Evolutionary conservation across 768 basidiomycete genomes (phyloP).

Genomic region (Cyclocybe cylindracea): DNA sequence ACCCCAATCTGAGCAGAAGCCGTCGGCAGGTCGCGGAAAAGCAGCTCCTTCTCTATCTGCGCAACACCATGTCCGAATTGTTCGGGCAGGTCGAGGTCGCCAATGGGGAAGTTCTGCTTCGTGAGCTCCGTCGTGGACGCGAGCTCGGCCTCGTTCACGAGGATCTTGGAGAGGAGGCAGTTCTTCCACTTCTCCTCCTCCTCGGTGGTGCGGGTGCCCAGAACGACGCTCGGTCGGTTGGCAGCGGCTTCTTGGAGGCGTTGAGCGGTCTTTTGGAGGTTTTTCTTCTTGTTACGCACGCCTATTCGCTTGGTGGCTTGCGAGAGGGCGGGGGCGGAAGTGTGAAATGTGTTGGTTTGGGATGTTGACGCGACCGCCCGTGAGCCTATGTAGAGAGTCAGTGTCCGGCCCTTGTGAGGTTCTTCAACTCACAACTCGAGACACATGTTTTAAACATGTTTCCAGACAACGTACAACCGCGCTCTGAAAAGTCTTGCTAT

Average conservation of each 20-base stretch:
- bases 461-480: too few species aligned
- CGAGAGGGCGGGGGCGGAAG: conserved; percentile 18
- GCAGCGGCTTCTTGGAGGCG: conserved; percentile 35
- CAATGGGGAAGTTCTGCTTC: conserved; percentile 29
- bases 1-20: conserved; percentile 29
- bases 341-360: conserved; percentile 18
- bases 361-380: conserved; percentile 18
- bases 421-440: conserved; percentile 12
- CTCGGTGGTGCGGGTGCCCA: conserved; percentile 69
- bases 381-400: conserved; percentile 14
- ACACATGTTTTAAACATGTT: conserved; percentile 18
- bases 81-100: conserved; percentile 47
- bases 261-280: conserved; percentile 47
- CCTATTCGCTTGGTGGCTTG: conserved; percentile 16
- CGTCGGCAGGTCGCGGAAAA: conserved; percentile 70
- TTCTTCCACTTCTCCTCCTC: conserved; percentile 62
- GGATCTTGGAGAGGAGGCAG: conserved; percentile 63
- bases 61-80: conserved; percentile 69
- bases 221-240: conserved; percentile 63
- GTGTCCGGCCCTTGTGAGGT: background rate
- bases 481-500: too few species aligned
- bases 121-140: conserved; percentile 22
- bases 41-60: conserved; percentile 51
- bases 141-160: conserved; percentile 59
- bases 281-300: conserved; percentile 24